These are phyloP conservation scores for Pythium inflatum DNA, from an alignment of 352 stramenopile genomes.

Conservation along the genomic window DNA sequence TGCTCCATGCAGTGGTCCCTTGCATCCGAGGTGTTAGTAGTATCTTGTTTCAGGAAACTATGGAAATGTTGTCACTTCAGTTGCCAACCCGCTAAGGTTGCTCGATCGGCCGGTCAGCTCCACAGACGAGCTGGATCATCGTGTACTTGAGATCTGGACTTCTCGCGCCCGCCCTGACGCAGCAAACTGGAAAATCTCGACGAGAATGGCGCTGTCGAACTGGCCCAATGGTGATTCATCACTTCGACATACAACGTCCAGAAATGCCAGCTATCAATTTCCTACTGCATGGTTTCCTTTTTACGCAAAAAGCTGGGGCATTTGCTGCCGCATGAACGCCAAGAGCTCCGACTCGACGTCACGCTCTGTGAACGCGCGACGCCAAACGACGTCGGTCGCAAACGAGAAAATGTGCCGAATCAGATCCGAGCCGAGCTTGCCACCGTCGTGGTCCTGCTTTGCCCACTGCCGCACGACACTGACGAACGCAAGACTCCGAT, in stretches of 20 bases:
- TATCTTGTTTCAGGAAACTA: too few relatives aligned
- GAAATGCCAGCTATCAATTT: background rate
- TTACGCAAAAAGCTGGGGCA: background rate
- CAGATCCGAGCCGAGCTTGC: background rate
- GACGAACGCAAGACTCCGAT: background rate
- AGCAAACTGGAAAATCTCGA: background rate
- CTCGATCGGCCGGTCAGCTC: too few relatives aligned
- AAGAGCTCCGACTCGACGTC: constrained; percentile 2
- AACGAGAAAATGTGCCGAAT: constrained; percentile 1
- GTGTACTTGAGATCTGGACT: too few relatives aligned
- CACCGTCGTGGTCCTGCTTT: background rate
- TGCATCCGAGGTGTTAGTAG: too few relatives aligned
- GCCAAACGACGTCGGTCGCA: background rate
- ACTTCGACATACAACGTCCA: background rate
- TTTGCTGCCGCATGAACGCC: background rate
- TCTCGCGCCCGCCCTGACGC: too few relatives aligned
- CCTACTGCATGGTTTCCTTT: too few relatives aligned
- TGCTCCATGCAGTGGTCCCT: too few relatives aligned
- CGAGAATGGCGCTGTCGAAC: background rate
- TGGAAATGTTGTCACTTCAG: too few relatives aligned
- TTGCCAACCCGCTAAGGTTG: too few relatives aligned
- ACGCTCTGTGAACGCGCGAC: background rate
- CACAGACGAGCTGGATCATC: too few relatives aligned
- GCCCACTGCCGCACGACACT: background rate
- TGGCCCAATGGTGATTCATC: background rate